Percentiles rank a stretch among this genome's conserved stretches.
Evolutionary conservation across 139 green algal species (phyloP).

Genomic region (Dunaliella primolecta): DNA sequence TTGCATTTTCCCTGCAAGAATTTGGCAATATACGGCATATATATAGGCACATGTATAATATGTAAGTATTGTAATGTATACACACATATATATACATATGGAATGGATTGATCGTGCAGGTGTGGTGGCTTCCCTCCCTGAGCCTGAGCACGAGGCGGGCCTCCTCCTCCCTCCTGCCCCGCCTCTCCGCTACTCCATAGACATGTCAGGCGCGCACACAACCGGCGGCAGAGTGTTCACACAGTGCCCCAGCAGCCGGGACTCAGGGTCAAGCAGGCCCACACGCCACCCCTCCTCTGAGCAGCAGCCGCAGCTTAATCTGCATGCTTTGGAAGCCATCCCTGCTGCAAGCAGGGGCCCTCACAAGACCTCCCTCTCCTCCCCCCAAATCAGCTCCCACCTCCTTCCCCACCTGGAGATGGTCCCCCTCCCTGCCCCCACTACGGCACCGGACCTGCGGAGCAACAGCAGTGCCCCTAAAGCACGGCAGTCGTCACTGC

Average conservation of each 20-base stretch:
- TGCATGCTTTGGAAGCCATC: neutral
- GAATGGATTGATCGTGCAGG: neutral
- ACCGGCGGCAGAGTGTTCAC: neutral
- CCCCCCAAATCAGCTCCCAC: neutral
- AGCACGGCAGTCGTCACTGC: neutral
- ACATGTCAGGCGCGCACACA: neutral
- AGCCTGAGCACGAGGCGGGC: neutral
- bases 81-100: neutral
- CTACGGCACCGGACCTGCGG: neutral
- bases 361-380: neutral
- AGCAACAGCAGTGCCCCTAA: too few relatives aligned
- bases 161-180: neutral
- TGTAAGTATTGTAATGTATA: too few relatives aligned
- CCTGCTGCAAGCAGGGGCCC: neutral
- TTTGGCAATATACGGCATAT: too few relatives aligned
- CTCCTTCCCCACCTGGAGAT: neutral
- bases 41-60: too few relatives aligned
- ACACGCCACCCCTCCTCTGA: neutral
- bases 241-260: too few relatives aligned
- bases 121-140: neutral
- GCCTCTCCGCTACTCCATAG: neutral
- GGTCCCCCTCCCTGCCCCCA: too few relatives aligned
- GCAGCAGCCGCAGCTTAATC: neutral
- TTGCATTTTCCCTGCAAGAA: too few relatives aligned
- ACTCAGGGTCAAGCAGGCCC: neutral